Evolutionary conservation across 2,329 filamentous ascomycete species (phyloP).

Genomic region (Penicillium psychrosexuale): DNA sequence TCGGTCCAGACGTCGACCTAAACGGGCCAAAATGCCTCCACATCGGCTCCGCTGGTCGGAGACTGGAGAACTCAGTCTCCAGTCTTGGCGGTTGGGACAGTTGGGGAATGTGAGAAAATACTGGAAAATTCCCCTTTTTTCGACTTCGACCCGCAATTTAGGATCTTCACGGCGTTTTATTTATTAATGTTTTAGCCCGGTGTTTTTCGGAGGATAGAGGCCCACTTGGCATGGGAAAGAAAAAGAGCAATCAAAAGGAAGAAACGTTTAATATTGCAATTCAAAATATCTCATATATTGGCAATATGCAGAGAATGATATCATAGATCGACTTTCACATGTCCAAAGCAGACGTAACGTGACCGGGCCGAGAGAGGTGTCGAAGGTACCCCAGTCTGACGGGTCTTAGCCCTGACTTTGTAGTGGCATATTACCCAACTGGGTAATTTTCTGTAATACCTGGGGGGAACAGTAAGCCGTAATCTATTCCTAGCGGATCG

Average conservation of each 20-base stretch:
- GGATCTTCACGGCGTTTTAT: not conserved
- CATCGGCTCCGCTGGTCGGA: slow-evolving; percentile 6
- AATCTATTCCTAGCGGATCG: not conserved
- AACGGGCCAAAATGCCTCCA: not conserved
- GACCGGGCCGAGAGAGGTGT: slow-evolving; percentile 19
- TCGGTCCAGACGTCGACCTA: not conserved
- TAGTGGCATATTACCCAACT: not conserved
- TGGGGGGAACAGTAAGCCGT: not conserved
- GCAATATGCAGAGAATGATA: not conserved
- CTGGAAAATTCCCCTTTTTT: not conserved
- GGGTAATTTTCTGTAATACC: not conserved
- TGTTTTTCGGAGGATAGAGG: not conserved
- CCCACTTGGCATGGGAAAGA: not conserved
- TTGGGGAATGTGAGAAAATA: slow-evolving; percentile 11
- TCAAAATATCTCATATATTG: not conserved
- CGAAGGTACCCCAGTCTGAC: not conserved
- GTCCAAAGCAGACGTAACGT: slow-evolving; percentile 7
- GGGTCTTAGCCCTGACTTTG: not conserved
- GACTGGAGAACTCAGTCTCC: slow-evolving; percentile 1
- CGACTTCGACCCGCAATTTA: not conserved
- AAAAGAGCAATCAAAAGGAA: not conserved
- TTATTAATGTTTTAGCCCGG: not conserved
- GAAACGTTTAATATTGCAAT: not conserved
- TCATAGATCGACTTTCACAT: not conserved
- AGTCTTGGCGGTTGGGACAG: slow-evolving; percentile 2